Percentiles rank a stretch among this genome's conserved stretches.
These are phyloP conservation scores for Aureobasidium sp. DNA, from an alignment of 2,329 filamentous ascomycete species.

Conservation along the genomic window DNA sequence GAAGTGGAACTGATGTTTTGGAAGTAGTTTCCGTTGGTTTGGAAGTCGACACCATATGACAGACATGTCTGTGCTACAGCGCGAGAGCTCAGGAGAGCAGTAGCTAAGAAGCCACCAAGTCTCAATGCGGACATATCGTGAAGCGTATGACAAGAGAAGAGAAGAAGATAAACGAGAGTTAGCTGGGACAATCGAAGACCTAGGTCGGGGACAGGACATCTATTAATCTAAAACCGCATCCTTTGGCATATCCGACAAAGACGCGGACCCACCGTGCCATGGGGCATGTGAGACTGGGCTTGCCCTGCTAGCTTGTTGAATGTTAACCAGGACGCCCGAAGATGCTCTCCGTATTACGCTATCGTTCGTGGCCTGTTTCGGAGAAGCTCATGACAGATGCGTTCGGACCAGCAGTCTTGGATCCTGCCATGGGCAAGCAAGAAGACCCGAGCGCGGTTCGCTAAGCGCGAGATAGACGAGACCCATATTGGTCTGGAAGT, in stretches of 20 bases:
- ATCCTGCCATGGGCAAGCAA: background rate
- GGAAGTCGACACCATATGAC: constrained; percentile 34
- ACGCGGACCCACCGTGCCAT: background rate
- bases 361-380: background rate
- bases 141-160: background rate
- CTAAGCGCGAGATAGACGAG: constrained; percentile 8
- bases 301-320: background rate
- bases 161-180: background rate
- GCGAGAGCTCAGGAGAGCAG: constrained; percentile 6
- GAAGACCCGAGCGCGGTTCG: background rate
- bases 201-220: background rate
- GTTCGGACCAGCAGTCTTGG: background rate
- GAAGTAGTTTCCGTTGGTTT: constrained; percentile 39
- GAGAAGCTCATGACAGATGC: background rate
- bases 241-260: background rate
- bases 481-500: constrained; percentile 7
- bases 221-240: constrained; percentile 3
- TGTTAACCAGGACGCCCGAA: background rate
- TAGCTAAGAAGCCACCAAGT: constrained; percentile 1
- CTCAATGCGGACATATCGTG: background rate
- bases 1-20: constrained; percentile 38
- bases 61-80: constrained; percentile 19
- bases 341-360: constrained; percentile 1
- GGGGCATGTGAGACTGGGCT: background rate
- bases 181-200: background rate